Conservation (phyloP, 345 rosid species). For the Lagerstroemia speciosa region DNA sequence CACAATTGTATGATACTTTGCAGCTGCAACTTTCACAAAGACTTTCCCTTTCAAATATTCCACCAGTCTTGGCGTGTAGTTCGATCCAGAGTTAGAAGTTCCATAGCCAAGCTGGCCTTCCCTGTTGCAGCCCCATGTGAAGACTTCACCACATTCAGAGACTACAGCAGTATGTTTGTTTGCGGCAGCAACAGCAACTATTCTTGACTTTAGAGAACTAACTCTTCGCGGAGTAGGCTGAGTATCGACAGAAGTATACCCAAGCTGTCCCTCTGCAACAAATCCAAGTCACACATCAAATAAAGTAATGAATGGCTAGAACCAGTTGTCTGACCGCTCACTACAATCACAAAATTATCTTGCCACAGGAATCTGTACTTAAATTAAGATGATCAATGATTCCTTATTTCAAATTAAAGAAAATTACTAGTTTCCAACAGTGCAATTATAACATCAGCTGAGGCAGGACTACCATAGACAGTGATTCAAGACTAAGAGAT, state of each 20-base stretch:
- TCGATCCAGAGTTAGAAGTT: conserved; percentile 95
- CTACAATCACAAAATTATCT: conserved; percentile 6
- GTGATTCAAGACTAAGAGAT: background rate
- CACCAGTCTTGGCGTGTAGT: conserved; percentile 84
- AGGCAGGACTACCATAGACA: background rate
- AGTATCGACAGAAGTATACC: conserved; percentile 88
- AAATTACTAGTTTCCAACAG: background rate
- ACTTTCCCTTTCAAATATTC: conserved; percentile 84
- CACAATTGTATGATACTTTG: conserved; percentile 87
- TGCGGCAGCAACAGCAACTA: conserved; percentile 91
- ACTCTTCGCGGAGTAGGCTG: conserved; percentile 97
- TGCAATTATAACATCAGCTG: background rate
- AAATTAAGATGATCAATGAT: background rate
- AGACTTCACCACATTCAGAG: conserved; percentile 84
- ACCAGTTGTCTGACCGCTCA: background rate
- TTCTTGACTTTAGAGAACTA: conserved; percentile 56
- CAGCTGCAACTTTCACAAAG: conserved; percentile 51
- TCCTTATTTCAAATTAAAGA: background rate
- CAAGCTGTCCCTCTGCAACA: conserved; percentile 91
- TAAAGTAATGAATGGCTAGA: conserved; percentile 1
- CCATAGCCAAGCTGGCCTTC: conserved; percentile 99
- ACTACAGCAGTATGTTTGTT: conserved; percentile 93
- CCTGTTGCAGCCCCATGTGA: conserved; percentile 96
- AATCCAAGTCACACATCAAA: background rate
- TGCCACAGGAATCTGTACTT: conserved; percentile 5